These are phyloP conservation scores for Globisporangium paddicum DNA, from an alignment of 352 stramenopile species.

Conservation along the genomic window DNA sequence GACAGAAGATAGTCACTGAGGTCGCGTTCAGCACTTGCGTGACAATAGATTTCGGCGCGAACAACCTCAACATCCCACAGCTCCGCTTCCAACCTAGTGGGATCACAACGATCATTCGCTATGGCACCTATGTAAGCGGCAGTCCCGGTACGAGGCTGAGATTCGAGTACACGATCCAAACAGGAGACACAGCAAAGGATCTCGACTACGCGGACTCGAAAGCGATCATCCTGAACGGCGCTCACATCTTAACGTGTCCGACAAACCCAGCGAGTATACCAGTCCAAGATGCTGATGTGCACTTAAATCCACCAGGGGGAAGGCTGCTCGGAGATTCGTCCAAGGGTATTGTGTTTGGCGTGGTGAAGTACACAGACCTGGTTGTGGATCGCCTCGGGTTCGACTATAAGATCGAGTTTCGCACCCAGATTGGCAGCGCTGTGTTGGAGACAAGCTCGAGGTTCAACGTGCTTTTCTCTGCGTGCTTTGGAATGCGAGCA, in stretches of 20 bases:
- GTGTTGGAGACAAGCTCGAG: constrained; percentile 40
- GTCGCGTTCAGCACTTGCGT: constrained; percentile 69
- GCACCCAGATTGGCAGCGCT: constrained; percentile 29
- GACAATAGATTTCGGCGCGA: constrained; percentile 28
- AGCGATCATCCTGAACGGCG: constrained; percentile 59
- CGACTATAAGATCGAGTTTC: constrained; percentile 62
- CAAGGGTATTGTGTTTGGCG: constrained; percentile 56
- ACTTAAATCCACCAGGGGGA: constrained; percentile 74
- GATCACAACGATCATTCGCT: constrained; percentile 45
- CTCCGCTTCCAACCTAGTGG: constrained; percentile 57
- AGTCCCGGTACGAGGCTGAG: constrained; percentile 40
- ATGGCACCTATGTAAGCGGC: constrained; percentile 52
- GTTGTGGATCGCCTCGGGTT: constrained; percentile 69
- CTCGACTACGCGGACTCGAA: constrained; percentile 63
- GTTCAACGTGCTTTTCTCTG: constrained; percentile 73
- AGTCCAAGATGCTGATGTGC: constrained; percentile 56
- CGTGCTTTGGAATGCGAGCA: constrained; percentile 61
- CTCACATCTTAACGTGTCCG: constrained; percentile 65
- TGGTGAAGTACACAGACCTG: constrained; percentile 59
- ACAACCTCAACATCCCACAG: constrained; percentile 23
- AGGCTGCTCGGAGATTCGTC: constrained; percentile 31
- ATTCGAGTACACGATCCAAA: constrained; percentile 76
- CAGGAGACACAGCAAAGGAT: constrained; percentile 53
- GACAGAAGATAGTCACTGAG: constrained; percentile 53
- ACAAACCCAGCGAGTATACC: constrained; percentile 24